phyloP scores from a whole-genome alignment of 495 filamentous ascomycete genomes.

The Pyrenopolyporus hunteri region DNA sequence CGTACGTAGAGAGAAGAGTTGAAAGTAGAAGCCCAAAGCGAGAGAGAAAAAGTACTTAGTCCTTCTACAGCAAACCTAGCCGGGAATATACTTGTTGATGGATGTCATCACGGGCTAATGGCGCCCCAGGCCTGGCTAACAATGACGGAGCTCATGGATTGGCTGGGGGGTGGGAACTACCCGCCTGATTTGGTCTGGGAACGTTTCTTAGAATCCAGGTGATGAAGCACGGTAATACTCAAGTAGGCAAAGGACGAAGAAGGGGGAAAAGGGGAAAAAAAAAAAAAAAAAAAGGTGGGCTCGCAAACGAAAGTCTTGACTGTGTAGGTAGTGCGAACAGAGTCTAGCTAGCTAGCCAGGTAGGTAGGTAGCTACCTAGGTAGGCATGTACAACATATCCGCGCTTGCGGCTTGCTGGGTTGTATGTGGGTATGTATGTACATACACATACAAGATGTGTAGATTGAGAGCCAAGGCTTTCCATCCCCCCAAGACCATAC shows the following conservation, averaged over 20 bases:
- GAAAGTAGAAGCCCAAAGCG: conserved; percentile 38
- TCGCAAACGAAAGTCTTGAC: conserved; percentile 33
- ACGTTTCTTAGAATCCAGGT: conserved; percentile 29
- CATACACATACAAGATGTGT: background rate
- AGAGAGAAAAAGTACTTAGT: conserved; percentile 36
- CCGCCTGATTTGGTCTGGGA: conserved; percentile 36
- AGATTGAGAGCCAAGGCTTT: background rate
- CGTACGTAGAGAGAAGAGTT: background rate
- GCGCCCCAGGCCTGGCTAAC: conserved; percentile 36
- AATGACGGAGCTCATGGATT: conserved; percentile 39
- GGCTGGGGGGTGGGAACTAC: conserved; percentile 31
- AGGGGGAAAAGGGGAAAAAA: background rate
- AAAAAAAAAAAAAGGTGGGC: conserved; percentile 37
- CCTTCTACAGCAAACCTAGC: conserved; percentile 41
- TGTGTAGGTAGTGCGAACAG: conserved; percentile 13
- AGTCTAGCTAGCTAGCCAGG: conserved; percentile 5
- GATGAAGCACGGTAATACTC: conserved; percentile 40
- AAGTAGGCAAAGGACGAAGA: conserved; percentile 43
- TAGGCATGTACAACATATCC: conserved; percentile 33
- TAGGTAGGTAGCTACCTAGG: no score
- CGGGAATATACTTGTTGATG: conserved; percentile 41
- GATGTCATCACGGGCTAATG: conserved; percentile 42
- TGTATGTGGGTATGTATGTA: conserved; percentile 13
- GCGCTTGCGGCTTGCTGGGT: conserved; percentile 30
- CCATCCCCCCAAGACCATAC: conserved; percentile 13